Conservation (phyloP, 2,329 filamentous ascomycete genomes). For the Dactylellina sp. region DNA sequence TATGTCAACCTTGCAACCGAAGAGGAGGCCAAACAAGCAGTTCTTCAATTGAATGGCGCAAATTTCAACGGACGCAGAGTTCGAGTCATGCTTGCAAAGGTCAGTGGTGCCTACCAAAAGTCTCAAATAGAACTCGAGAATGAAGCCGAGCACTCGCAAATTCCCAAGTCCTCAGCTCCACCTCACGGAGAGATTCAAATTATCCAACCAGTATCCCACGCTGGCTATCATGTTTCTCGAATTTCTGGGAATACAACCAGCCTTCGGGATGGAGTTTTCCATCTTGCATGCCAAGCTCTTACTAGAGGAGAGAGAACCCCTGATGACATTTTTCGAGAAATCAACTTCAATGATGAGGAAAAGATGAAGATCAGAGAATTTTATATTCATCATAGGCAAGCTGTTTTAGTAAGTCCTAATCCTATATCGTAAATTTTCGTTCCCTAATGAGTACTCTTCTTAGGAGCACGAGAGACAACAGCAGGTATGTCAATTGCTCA, state of each 20-base stretch:
- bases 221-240: neutral
- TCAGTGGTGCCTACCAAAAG: slow-evolving; percentile 10
- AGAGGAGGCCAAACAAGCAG: slow-evolving; percentile 36
- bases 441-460: neutral
- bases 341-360: slow-evolving; percentile 51
- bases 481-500: neutral
- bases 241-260: slow-evolving; percentile 12
- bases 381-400: slow-evolving; percentile 32
- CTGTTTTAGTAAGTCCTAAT: slow-evolving; percentile 11
- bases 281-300: slow-evolving; percentile 45
- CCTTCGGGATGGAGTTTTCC: slow-evolving; percentile 38
- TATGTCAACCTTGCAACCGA: slow-evolving; percentile 37
- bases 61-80: slow-evolving; percentile 33
- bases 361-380: slow-evolving; percentile 45
- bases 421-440: neutral
- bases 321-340: slow-evolving; percentile 41
- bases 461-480: slow-evolving; percentile 5
- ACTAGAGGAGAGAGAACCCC: slow-evolving; percentile 23
- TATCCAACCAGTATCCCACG: slow-evolving; percentile 8
- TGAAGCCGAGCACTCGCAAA: slow-evolving; percentile 1
- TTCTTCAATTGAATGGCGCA: slow-evolving; percentile 26
- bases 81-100: slow-evolving; percentile 28
- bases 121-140: slow-evolving; percentile 19
- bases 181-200: slow-evolving; percentile 1
- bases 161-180: neutral